A percentile compares a stretch with the other conserved stretches of the same genome.
Evolutionary conservation across 202 grass and related monocot species (phyloP).

Genomic region (Saccharum hybrid): DNA sequence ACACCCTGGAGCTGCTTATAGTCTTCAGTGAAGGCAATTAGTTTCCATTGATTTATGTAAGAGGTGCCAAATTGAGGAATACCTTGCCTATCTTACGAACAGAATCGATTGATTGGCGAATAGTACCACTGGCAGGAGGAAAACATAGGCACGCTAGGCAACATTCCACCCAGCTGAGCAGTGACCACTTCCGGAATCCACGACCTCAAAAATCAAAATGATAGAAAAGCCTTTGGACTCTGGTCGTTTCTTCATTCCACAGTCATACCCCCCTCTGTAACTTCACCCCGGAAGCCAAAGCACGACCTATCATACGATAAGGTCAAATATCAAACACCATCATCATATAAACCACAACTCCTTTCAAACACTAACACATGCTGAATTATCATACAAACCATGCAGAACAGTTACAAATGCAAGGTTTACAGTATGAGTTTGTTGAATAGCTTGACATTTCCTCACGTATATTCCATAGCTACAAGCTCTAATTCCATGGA

Average conservation of each 20-base stretch:
- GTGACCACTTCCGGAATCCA: neutral
- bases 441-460: slow-evolving; percentile 15
- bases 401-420: neutral
- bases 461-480: neutral
- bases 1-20: neutral
- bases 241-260: slow-evolving; percentile 10
- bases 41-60: neutral
- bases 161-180: neutral
- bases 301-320: slow-evolving; percentile 3
- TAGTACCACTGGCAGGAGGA: neutral
- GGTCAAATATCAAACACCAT: neutral
- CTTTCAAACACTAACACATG: slow-evolving; percentile 11
- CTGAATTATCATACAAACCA: slow-evolving; percentile 4
- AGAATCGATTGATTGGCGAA: neutral
- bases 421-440: slow-evolving; percentile 1
- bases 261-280: neutral
- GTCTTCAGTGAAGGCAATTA: neutral
- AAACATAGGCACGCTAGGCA: neutral
- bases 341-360: neutral
- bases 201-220: neutral
- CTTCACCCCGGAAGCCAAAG: neutral
- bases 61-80: neutral
- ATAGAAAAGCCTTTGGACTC: neutral
- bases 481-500: slow-evolving; percentile 9
- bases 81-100: neutral